phyloP scores from a whole-genome alignment of 257 asterid species.

The Solanum corneliomulleri region DNA sequence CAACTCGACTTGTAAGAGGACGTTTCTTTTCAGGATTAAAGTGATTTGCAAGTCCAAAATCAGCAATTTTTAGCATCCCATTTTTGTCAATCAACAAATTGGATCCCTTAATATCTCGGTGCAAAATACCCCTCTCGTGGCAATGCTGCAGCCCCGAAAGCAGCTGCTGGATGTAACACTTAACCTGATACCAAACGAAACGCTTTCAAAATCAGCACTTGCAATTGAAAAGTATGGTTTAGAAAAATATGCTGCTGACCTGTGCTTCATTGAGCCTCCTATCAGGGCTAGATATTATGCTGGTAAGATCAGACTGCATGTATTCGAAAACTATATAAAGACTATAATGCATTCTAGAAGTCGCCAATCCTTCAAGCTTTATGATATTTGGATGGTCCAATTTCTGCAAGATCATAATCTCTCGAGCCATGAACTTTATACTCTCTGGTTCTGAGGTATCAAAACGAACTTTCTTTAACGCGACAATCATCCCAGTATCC shows the following conservation, averaged over 20 bases:
- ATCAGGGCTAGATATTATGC: conserved; percentile 42
- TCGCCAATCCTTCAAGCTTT: conserved; percentile 78
- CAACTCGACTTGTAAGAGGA: conserved; percentile 68
- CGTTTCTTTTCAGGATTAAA: conserved; percentile 31
- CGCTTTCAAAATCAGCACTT: not conserved
- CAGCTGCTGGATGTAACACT: conserved; percentile 64
- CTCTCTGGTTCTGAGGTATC: conserved; percentile 83
- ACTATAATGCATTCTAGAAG: conserved; percentile 89
- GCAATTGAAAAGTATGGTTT: not conserved
- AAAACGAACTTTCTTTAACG: conserved; percentile 69
- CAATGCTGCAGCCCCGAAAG: conserved; percentile 73
- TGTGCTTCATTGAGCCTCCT: conserved; percentile 65
- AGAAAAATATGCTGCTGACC: conserved; percentile 16
- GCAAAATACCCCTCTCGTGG: conserved; percentile 69
- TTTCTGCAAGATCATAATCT: conserved; percentile 50
- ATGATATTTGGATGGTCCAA: conserved; percentile 71
- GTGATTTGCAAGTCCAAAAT: conserved; percentile 66
- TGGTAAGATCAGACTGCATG: conserved; percentile 57
- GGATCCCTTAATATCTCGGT: conserved; percentile 78
- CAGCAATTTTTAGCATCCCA: conserved; percentile 71
- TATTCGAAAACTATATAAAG: conserved; percentile 63
- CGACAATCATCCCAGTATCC: conserved; percentile 53
- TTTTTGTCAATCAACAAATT: conserved; percentile 55
- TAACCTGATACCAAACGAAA: conserved; percentile 27
- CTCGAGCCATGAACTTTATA: conserved; percentile 84